Evolutionary conservation across 2,329 filamentous ascomycete species (phyloP).

Genomic region (Hymenoscyphus occultus): DNA sequence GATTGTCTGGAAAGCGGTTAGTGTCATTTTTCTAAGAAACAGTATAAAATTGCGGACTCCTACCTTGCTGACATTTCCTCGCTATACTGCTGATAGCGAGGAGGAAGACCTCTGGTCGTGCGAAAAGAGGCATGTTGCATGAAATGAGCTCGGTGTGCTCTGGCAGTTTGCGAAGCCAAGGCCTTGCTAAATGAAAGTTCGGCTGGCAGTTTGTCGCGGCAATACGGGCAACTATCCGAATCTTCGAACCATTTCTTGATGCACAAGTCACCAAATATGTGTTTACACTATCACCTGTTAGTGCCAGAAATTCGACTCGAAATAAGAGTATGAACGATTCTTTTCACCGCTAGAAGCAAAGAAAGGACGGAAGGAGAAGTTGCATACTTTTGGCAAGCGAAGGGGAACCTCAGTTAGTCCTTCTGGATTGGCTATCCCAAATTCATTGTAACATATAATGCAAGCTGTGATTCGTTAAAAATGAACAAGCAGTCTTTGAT

Average conservation of each 20-base stretch:
- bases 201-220: conserved; percentile 57
- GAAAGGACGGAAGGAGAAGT: background rate
- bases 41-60: background rate
- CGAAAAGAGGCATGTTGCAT: conserved; percentile 3
- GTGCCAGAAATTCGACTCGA: background rate
- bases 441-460: conserved; percentile 64
- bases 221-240: conserved; percentile 62
- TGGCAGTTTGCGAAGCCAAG: conserved; percentile 13
- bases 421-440: conserved; percentile 54
- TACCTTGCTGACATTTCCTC: conserved; percentile 12
- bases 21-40: background rate
- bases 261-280: conserved; percentile 62
- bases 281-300: conserved; percentile 46
- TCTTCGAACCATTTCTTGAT: conserved; percentile 65
- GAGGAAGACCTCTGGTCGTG: conserved; percentile 1
- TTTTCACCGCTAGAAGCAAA: background rate
- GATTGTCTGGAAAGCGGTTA: background rate
- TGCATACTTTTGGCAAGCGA: conserved; percentile 47
- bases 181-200: conserved; percentile 37
- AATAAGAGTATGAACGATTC: background rate
- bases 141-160: conserved; percentile 18
- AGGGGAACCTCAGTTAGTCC: conserved; percentile 55
- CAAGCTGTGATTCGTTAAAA: conserved; percentile 44
- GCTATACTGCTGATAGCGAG: background rate
- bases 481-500: background rate